Evolutionary conservation across 345 rosid species (phyloP).

Genomic region (Trapa incisa): DNA sequence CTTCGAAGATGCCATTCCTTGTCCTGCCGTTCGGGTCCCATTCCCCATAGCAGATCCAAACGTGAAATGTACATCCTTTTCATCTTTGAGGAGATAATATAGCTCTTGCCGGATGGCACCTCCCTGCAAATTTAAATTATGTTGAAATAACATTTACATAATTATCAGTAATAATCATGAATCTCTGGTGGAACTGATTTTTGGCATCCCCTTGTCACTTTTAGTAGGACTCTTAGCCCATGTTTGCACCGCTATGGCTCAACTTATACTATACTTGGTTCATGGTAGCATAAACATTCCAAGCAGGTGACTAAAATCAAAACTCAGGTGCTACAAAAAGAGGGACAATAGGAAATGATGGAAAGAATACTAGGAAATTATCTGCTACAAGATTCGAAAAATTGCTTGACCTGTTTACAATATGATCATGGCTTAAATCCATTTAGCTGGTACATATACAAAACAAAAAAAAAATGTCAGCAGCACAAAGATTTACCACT

Average conservation of each 20-base stretch:
- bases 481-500: neutral
- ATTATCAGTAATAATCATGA: neutral
- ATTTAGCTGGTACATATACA: neutral
- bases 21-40: conserved; percentile 54
- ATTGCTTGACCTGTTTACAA: neutral
- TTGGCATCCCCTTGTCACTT: neutral
- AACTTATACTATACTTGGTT: neutral
- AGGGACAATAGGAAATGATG: neutral
- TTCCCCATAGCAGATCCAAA: conserved; percentile 58
- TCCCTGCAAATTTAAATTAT: conserved; percentile 30
- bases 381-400: neutral
- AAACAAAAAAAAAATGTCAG: neutral
- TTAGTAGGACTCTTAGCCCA: neutral
- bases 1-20: conserved; percentile 81
- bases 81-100: conserved; percentile 76
- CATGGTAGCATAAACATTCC: neutral
- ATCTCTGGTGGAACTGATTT: neutral
- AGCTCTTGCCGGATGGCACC: conserved; percentile 75
- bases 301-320: neutral
- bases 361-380: neutral
- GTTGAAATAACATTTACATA: neutral
- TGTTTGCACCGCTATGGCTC: neutral
- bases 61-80: conserved; percentile 71
- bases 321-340: neutral
- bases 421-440: neutral